phyloP scores from a whole-genome alignment of 2,329 filamentous ascomycete species.

The Magnaporthiopsis rhizophila region DNA sequence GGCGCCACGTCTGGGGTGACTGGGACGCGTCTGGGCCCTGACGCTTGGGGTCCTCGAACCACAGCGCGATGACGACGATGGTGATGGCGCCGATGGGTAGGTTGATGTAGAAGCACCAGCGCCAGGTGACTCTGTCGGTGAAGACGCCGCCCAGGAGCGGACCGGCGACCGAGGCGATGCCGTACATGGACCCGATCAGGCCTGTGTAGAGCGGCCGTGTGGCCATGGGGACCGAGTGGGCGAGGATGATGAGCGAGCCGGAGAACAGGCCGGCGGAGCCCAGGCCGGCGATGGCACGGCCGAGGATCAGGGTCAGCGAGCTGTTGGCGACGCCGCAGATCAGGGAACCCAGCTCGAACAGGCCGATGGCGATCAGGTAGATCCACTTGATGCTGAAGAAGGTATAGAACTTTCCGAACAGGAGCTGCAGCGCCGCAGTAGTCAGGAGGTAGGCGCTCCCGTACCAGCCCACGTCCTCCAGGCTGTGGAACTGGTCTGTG shows the following conservation, averaged over 20 bases:
- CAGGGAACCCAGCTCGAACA: constrained; percentile 29
- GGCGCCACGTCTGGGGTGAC: constrained; percentile 14
- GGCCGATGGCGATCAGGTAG: constrained; percentile 22
- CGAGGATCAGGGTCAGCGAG: constrained; percentile 17
- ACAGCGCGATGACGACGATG: constrained; percentile 14
- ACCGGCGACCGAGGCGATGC: constrained; percentile 24
- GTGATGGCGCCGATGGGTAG: constrained; percentile 23
- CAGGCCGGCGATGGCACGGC: constrained; percentile 17
- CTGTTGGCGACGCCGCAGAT: constrained; percentile 21
- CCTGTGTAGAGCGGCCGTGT: constrained; percentile 19
- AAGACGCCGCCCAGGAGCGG: constrained; percentile 19
- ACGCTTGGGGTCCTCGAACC: constrained; percentile 12
- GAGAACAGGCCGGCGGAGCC: constrained; percentile 32
- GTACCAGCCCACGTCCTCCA: constrained; percentile 36
- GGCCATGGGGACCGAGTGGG: constrained; percentile 14
- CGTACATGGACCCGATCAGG: constrained; percentile 32
- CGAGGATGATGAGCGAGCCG: constrained; percentile 27
- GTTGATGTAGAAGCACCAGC: constrained; percentile 26
- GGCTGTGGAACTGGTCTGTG: constrained; percentile 26
- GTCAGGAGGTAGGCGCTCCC: constrained; percentile 30
- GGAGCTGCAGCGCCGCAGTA: constrained; percentile 23
- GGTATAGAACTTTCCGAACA: constrained; percentile 27
- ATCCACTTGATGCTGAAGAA: constrained; percentile 27
- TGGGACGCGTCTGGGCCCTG: not conserved
- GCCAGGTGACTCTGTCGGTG: constrained; percentile 21